Percentiles rank a stretch among this genome's conserved stretches.
These are phyloP conservation scores for Gossypium raimondii DNA, from an alignment of 345 rosid species.

Conservation along the genomic window DNA sequence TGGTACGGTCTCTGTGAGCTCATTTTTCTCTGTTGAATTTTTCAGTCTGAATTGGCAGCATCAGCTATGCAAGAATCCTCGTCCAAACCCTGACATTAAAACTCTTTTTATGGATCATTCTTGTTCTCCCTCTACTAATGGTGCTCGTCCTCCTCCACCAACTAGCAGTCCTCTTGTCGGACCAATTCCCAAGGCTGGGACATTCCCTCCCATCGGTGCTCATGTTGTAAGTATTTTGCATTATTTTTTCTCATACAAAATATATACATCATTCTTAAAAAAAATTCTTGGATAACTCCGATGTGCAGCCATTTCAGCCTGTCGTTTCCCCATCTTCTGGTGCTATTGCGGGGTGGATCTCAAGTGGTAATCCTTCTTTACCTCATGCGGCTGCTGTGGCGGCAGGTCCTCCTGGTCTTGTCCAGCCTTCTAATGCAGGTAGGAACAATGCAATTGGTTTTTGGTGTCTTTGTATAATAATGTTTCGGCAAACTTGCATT, in stretches of 20 bases:
- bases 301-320: constrained; percentile 74
- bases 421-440: constrained; percentile 47
- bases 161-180: constrained; percentile 57
- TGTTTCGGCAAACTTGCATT: not conserved
- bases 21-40: constrained; percentile 9
- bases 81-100: constrained; percentile 87
- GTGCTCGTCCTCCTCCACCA: constrained; percentile 69
- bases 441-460: not conserved
- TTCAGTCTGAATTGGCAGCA: constrained; percentile 94
- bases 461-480: not conserved
- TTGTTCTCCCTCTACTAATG: constrained; percentile 58
- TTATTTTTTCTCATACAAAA: constrained; percentile 4
- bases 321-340: constrained; percentile 57
- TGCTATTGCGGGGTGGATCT: constrained; percentile 79
- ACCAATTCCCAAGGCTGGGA: constrained; percentile 66
- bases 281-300: constrained; percentile 8
- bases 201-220: constrained; percentile 64
- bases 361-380: constrained; percentile 42
- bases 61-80: constrained; percentile 90
- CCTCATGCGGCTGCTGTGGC: constrained; percentile 49
- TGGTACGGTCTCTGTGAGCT: not conserved
- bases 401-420: constrained; percentile 38
- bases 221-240: constrained; percentile 57
- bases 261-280: constrained; percentile 2
- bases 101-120: constrained; percentile 82